These are phyloP conservation scores for Phlebopus sp. DNA, from an alignment of 1,284 basidiomycete species.

Conservation along the genomic window DNA sequence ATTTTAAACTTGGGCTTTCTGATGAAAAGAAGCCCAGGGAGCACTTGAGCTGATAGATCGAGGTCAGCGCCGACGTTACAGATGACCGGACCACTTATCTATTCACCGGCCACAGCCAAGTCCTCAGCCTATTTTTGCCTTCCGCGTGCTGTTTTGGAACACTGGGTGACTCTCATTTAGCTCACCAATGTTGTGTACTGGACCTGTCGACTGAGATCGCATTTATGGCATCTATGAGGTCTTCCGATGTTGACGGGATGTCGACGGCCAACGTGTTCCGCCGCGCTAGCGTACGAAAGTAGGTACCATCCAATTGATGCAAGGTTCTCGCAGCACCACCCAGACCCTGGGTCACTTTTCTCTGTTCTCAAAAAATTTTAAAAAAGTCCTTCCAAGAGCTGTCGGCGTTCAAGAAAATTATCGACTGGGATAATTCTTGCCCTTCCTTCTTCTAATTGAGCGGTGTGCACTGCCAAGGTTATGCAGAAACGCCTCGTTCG, in stretches of 20 bases:
- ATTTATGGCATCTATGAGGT: background rate
- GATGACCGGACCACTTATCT: background rate
- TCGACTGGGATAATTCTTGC: conserved; percentile 7
- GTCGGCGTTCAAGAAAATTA: conserved; percentile 17
- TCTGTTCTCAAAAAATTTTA: too few species aligned
- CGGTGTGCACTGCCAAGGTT: background rate
- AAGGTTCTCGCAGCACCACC: too few species aligned
- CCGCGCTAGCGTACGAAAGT: background rate
- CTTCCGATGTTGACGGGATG: conserved; percentile 10
- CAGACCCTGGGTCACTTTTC: too few species aligned
- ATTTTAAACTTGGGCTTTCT: conserved; percentile 12
- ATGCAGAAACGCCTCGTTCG: conserved; percentile 2
- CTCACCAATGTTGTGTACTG: background rate
- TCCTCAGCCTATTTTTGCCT: background rate
- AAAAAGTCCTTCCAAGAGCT: conserved; percentile 4
- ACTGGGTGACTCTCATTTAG: background rate
- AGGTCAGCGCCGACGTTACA: conserved; percentile 7
- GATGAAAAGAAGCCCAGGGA: background rate
- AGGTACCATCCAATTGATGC: too few species aligned
- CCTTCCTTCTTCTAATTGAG: conserved; percentile 4
- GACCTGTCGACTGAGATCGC: too few species aligned
- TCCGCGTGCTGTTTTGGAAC: background rate
- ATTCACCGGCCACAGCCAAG: conserved; percentile 3
- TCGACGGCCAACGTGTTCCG: background rate
- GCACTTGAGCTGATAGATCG: conserved; percentile 6